phyloP scores from a whole-genome alignment of 495 filamentous ascomycete genomes.

The Astrothelium macrocarpum region DNA sequence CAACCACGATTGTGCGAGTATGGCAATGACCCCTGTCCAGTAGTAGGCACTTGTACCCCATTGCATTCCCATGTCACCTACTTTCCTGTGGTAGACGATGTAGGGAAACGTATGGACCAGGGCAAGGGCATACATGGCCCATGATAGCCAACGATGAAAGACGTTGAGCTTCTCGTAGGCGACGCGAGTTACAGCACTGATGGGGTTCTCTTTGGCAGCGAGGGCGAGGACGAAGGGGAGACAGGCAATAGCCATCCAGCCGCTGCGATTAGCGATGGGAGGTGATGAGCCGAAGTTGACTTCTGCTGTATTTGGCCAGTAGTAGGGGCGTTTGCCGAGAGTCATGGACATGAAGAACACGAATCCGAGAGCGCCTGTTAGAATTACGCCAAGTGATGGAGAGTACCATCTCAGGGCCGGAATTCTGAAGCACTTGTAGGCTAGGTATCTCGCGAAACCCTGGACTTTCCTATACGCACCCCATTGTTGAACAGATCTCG shows the following conservation, averaged over 20 bases:
- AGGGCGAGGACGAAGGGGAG: conserved; percentile 24
- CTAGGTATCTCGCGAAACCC: conserved; percentile 23
- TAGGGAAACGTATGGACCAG: conserved; percentile 28
- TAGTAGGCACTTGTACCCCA: conserved; percentile 41
- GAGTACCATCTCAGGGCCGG: conserved; percentile 33
- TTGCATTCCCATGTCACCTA: conserved; percentile 40
- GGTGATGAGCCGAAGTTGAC: conserved; percentile 37
- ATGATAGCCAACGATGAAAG: conserved; percentile 24
- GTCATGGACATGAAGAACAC: conserved; percentile 44
- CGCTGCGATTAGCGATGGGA: conserved; percentile 21
- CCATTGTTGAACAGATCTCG: background rate
- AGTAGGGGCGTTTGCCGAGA: conserved; percentile 45
- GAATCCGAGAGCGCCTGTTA: conserved; percentile 34
- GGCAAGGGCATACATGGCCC: conserved; percentile 22
- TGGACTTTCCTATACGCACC: background rate
- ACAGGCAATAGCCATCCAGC: conserved; percentile 23
- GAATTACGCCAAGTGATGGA: conserved; percentile 36
- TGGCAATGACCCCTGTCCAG: conserved; percentile 46
- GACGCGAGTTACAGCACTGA: conserved; percentile 21
- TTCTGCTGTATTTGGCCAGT: conserved; percentile 34
- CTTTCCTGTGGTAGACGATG: conserved; percentile 39
- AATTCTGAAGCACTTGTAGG: conserved; percentile 37
- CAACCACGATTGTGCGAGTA: conserved; percentile 47
- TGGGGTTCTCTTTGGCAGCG: conserved; percentile 23
- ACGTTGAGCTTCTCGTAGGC: conserved; percentile 24